Percentiles rank a stretch among this genome's conserved stretches.
Conservation (phyloP, 306 rosid species). For the Sicyos baderoa region DNA sequence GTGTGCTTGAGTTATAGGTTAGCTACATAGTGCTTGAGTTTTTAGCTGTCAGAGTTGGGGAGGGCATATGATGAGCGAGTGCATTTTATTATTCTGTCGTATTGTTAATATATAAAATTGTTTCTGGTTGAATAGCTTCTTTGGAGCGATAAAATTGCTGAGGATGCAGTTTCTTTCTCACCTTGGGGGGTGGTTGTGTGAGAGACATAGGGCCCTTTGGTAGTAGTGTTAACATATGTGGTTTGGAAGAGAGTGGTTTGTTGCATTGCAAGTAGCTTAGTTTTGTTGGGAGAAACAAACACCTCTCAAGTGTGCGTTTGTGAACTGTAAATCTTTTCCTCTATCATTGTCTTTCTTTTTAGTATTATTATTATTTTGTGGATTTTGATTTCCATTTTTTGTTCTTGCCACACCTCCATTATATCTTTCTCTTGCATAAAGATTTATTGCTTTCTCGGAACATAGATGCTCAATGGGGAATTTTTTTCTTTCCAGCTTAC, state of each 20-base stretch:
- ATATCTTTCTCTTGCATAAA: background rate
- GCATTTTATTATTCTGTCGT: too few species aligned
- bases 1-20: background rate
- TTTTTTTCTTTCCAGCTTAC: constrained; percentile 64
- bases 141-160: background rate
- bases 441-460: background rate
- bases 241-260: background rate
- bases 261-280: background rate
- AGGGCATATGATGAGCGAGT: too few species aligned
- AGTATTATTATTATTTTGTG: background rate
- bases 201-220: background rate
- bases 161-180: background rate
- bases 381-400: background rate
- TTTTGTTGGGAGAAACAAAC: constrained; percentile 7
- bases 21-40: background rate
- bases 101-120: too few species aligned
- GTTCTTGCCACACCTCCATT: background rate
- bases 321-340: background rate
- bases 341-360: background rate
- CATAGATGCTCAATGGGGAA: constrained; percentile 21
- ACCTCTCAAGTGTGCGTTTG: background rate
- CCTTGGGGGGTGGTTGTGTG: background rate
- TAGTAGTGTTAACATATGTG: background rate
- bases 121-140: background rate
- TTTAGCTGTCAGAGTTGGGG: background rate